Percentiles rank a stretch among this genome's conserved stretches.
phyloP scores from a whole-genome alignment of 2,329 filamentous ascomycete genomes.

The Botryotinia globosa region DNA sequence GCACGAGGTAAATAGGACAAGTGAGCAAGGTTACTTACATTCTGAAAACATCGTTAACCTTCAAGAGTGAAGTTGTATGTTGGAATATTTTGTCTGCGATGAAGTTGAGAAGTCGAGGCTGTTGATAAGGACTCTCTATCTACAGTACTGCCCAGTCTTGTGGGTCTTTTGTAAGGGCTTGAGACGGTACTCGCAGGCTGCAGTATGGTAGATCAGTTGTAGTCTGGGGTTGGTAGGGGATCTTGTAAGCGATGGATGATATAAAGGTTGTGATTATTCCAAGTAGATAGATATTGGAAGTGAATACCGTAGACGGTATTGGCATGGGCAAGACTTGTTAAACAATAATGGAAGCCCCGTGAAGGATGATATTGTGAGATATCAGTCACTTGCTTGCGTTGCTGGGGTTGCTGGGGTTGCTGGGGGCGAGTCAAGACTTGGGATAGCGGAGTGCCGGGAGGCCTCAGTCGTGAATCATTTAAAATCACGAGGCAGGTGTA shows the following conservation, averaged over 20 bases:
- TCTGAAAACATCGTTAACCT: slow-evolving; percentile 38
- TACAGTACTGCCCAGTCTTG: background rate
- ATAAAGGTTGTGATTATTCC: slow-evolving; percentile 6
- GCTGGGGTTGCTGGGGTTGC: background rate
- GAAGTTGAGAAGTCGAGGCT: slow-evolving; percentile 14
- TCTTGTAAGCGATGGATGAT: slow-evolving; percentile 4
- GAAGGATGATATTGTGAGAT: slow-evolving; percentile 17
- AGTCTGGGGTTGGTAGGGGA: background rate
- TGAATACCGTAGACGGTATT: too few relatives aligned
- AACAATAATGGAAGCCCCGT: background rate
- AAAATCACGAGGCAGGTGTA: slow-evolving; percentile 1
- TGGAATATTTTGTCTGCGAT: slow-evolving; percentile 5
- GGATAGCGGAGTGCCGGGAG: background rate
- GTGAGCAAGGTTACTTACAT: slow-evolving; percentile 31
- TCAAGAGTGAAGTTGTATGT: background rate
- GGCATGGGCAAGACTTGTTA: background rate
- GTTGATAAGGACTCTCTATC: slow-evolving; percentile 6
- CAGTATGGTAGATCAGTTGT: slow-evolving; percentile 5
- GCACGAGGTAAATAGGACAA: background rate
- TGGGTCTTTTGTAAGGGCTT: slow-evolving; percentile 5
- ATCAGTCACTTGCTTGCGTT: slow-evolving; percentile 15
- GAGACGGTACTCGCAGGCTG: background rate
- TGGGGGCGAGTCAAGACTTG: slow-evolving; percentile 7
- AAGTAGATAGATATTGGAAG: background rate
- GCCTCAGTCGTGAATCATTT: slow-evolving; percentile 1